A percentile compares a stretch with the other conserved stretches of the same genome.
Evolutionary conservation across 129 eudicot species (phyloP).

Genomic region (Ambrosia artemisiifolia): DNA sequence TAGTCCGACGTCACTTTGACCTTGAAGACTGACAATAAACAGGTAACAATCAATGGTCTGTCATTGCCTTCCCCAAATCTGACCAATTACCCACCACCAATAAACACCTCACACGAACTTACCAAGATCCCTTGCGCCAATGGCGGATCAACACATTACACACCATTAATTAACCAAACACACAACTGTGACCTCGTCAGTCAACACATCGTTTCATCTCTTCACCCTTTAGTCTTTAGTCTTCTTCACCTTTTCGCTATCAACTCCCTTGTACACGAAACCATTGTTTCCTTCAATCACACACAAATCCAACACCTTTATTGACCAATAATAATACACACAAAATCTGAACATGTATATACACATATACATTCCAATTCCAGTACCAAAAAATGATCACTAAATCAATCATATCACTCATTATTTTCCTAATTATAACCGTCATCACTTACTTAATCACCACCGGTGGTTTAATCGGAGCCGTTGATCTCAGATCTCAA

Average conservation of each 20-base stretch:
- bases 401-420: conserved; percentile 33
- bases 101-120: conserved; percentile 1
- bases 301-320: conserved; percentile 12
- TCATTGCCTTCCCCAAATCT: no score
- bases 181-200: conserved; percentile 18
- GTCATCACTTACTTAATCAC: conserved; percentile 37
- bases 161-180: conserved; percentile 17
- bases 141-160: conserved; percentile 28
- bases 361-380: conserved; percentile 21
- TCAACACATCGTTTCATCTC: no score
- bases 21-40: no score
- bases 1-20: no score
- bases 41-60: no score
- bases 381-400: conserved; percentile 19
- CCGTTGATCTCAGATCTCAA: conserved; percentile 52
- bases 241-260: conserved; percentile 19
- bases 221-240: conserved; percentile 7
- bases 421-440: conserved; percentile 25
- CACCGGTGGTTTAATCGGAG: conserved; percentile 32
- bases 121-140: conserved; percentile 23
- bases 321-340: neutral
- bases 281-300: conserved; percentile 28
- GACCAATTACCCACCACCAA: conserved; percentile 6
- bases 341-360: neutral
- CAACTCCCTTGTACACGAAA: conserved; percentile 17